A percentile compares a stretch with the other conserved stretches of the same genome.
Evolutionary conservation across 2,329 filamentous ascomycete species (phyloP).

Genomic region (Penicillium sp.): DNA sequence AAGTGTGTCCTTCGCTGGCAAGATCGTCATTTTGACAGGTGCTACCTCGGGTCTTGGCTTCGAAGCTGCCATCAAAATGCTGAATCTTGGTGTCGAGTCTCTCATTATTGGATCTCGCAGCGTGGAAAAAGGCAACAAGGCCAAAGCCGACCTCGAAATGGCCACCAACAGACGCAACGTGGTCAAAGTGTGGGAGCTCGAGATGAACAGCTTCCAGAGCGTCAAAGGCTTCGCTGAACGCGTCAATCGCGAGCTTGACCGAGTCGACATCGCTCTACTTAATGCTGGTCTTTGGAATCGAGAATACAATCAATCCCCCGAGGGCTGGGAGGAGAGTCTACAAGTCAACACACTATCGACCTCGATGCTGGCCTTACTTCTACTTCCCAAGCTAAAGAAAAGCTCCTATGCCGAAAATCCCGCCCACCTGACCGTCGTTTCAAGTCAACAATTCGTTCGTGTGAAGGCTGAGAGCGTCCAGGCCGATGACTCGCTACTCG

Average conservation of each 20-base stretch:
- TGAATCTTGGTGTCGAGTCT: conserved; percentile 40
- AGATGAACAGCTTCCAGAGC: conserved; percentile 48
- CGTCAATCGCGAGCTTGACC: conserved; percentile 35
- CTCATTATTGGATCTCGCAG: conserved; percentile 51
- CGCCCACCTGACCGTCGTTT: conserved; percentile 47
- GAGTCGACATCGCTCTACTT: conserved; percentile 47
- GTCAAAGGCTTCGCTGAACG: conserved; percentile 45
- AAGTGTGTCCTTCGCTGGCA: conserved; percentile 42
- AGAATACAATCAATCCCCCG: conserved; percentile 35
- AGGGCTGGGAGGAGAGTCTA: conserved; percentile 53
- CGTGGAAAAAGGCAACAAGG: conserved; percentile 41
- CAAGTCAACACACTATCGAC: conserved; percentile 61
- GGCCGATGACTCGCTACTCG: conserved; percentile 31
- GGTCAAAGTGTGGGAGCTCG: conserved; percentile 47
- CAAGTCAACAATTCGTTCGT: conserved; percentile 42
- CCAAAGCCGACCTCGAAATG: conserved; percentile 41
- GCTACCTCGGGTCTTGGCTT: conserved; percentile 53
- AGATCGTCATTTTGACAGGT: conserved; percentile 51
- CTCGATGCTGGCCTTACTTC: conserved; percentile 52
- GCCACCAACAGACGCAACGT: conserved; percentile 31
- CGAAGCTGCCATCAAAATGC: conserved; percentile 50
- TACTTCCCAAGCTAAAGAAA: conserved; percentile 48
- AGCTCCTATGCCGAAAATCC: conserved; percentile 32
- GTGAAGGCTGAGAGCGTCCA: conserved; percentile 33
- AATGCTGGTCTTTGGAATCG: conserved; percentile 47